phyloP scores from a whole-genome alignment of 1,284 basidiomycete species.

The Ceratobasidium sp. region DNA sequence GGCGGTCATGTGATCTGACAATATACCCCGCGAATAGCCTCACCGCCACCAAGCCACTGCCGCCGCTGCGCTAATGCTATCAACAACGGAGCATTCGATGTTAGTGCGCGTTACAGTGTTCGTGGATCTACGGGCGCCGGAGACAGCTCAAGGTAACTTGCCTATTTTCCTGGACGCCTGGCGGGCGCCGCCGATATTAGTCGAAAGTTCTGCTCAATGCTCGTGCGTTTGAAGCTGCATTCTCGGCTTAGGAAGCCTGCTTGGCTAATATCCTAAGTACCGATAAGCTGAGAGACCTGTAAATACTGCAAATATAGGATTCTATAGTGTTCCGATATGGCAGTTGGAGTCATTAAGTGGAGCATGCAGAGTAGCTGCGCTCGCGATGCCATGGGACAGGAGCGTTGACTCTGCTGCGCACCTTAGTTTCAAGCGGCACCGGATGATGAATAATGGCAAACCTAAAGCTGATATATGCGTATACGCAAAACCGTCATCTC shows the following conservation, averaged over 20 bases:
- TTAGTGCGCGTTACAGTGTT: background rate
- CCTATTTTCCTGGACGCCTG: background rate
- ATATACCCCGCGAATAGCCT: too few relatives aligned
- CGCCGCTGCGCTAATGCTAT: constrained; percentile 6
- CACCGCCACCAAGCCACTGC: background rate
- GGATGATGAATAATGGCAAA: background rate
- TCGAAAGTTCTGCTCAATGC: background rate
- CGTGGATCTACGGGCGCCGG: background rate
- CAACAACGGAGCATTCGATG: background rate
- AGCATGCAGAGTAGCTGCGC: background rate
- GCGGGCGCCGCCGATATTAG: background rate
- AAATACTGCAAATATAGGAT: background rate
- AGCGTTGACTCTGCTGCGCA: constrained; percentile 4
- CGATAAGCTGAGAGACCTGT: background rate
- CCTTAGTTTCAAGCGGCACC: background rate
- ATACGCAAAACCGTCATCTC: background rate
- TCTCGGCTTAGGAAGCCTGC: background rate
- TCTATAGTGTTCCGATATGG: background rate
- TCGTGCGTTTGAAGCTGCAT: background rate
- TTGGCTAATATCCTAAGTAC: too few relatives aligned
- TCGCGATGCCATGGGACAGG: background rate
- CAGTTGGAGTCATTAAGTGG: background rate
- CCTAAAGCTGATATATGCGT: background rate
- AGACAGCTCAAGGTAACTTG: too few relatives aligned
- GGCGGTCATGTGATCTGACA: background rate